These are phyloP conservation scores for Sisymbrium irio DNA, from an alignment of 345 rosid genomes.

Conservation along the genomic window DNA sequence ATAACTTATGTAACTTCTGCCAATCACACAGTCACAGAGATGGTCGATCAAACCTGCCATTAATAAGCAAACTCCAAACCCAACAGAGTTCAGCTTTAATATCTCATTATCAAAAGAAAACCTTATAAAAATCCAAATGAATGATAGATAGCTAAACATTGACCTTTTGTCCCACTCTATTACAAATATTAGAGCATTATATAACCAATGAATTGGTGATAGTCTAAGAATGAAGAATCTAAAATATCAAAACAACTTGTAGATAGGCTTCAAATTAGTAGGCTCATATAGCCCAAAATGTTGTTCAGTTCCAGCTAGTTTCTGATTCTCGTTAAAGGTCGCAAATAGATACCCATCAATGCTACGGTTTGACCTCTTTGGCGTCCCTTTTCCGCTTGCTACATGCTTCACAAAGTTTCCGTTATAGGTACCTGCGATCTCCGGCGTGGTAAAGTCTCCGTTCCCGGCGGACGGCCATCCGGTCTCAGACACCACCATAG, in stretches of 20 bases:
- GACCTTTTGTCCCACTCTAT: not conserved
- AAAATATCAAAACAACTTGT: conserved; percentile 27
- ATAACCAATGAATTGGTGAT: not conserved
- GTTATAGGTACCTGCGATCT: conserved; percentile 21
- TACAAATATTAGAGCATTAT: not conserved
- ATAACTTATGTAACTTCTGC: no score
- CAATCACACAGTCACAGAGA: no score
- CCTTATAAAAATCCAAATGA: not conserved
- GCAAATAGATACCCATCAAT: conserved; percentile 16
- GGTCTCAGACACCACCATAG: conserved; percentile 36
- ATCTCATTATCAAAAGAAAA: not conserved
- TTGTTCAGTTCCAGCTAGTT: conserved; percentile 22
- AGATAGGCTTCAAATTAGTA: conserved; percentile 15
- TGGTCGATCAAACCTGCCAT: not conserved
- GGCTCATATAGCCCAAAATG: conserved; percentile 28
- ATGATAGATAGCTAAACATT: not conserved
- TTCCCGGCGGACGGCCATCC: conserved; percentile 49
- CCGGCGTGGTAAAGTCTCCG: conserved; percentile 18
- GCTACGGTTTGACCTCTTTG: conserved; percentile 28
- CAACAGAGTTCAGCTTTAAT: not conserved
- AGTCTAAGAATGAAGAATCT: not conserved
- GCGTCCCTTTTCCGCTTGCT: conserved; percentile 29
- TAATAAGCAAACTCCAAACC: not conserved
- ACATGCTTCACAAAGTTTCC: conserved; percentile 21
- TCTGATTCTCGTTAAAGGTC: conserved; percentile 30